Conservation (phyloP, 495 filamentous ascomycete genomes). For the Penicillium bialowiezense region DNA sequence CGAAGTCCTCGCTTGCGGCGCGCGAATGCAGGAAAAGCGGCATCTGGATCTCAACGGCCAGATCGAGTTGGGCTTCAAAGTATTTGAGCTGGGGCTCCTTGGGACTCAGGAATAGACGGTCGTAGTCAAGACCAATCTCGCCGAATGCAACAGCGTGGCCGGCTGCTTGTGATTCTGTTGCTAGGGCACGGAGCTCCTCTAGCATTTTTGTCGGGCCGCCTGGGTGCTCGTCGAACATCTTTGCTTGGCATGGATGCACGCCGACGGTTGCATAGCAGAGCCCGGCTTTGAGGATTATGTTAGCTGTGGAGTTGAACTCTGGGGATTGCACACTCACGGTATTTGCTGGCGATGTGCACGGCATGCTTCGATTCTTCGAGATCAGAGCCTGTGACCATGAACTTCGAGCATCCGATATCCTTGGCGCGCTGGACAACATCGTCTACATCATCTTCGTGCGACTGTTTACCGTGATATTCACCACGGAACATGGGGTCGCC, state of each 20-base stretch:
- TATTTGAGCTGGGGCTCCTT: constrained; percentile 78
- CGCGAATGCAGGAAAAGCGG: constrained; percentile 90
- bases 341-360: constrained; percentile 65
- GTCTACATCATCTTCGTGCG: constrained; percentile 74
- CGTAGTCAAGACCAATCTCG: constrained; percentile 95
- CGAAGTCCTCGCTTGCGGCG: constrained; percentile 80
- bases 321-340: constrained; percentile 54
- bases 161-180: constrained; percentile 38
- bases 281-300: constrained; percentile 53
- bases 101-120: constrained; percentile 74
- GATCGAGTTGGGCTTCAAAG: constrained; percentile 74
- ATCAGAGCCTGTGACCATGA: constrained; percentile 93
- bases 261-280: constrained; percentile 85
- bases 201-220: constrained; percentile 56
- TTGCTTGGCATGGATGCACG: constrained; percentile 83
- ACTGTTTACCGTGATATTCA: constrained; percentile 75
- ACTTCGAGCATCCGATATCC: constrained; percentile 75
- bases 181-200: constrained; percentile 57
- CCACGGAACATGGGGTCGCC: constrained; percentile 84
- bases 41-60: constrained; percentile 74
- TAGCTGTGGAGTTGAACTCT: not conserved
- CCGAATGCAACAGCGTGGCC: constrained; percentile 77
- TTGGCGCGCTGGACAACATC: constrained; percentile 73
- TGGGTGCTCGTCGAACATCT: constrained; percentile 61
- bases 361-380: constrained; percentile 74